phyloP scores from a whole-genome alignment of 371 early-diverging fungal species.

The Mucor saturninus region DNA sequence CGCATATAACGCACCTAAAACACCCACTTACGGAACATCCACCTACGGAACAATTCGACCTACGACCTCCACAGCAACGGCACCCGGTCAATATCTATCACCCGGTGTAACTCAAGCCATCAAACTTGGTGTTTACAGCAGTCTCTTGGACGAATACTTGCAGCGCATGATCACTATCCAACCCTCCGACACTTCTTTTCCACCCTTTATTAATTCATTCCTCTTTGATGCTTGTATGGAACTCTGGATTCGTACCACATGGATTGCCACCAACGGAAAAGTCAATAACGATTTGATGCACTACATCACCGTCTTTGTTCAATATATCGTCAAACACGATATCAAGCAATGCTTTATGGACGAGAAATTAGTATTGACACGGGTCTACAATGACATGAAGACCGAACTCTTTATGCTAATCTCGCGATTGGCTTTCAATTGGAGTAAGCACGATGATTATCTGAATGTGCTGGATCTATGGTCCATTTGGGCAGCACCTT shows the following conservation, averaged over 20 bases:
- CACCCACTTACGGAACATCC: too few species aligned
- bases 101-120: slow-evolving; percentile 24
- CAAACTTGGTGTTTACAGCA: slow-evolving; percentile 23
- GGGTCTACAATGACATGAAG: slow-evolving; percentile 18
- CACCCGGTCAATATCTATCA: neutral
- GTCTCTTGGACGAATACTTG: slow-evolving; percentile 31
- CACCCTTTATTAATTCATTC: slow-evolving; percentile 22
- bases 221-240: slow-evolving; percentile 39
- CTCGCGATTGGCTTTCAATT: slow-evolving; percentile 41
- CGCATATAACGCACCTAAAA: too few species aligned
- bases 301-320: slow-evolving; percentile 30
- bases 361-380: neutral
- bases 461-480: slow-evolving; percentile 36
- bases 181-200: neutral
- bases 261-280: slow-evolving; percentile 28
- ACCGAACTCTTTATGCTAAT: slow-evolving; percentile 37
- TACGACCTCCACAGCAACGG: neutral
- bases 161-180: slow-evolving; percentile 20
- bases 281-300: slow-evolving; percentile 26
- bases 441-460: slow-evolving; percentile 36
- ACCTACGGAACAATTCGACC: too few species aligned
- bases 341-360: slow-evolving; percentile 17
- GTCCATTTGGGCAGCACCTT: slow-evolving; percentile 43
- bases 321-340: slow-evolving; percentile 34
- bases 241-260: slow-evolving; percentile 42